A percentile compares a stretch with the other conserved stretches of the same genome.
phyloP scores from a whole-genome alignment of 2,329 filamentous ascomycete species.

The Sphaerostilbella broomeana region DNA sequence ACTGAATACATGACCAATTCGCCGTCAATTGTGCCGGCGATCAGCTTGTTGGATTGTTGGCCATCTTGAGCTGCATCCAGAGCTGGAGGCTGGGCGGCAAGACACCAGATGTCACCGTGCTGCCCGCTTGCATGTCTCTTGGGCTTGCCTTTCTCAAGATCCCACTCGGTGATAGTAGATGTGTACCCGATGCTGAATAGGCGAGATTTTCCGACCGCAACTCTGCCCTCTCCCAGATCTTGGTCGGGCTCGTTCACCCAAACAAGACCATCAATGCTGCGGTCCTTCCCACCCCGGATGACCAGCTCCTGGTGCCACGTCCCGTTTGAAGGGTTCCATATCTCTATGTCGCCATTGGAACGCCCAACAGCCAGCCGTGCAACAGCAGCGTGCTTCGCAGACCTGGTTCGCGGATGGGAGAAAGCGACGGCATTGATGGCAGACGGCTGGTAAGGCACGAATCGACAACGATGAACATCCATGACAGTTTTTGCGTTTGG shows the following conservation, averaged over 20 bases:
- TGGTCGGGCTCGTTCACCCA: conserved; percentile 87
- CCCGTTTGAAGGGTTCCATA: conserved; percentile 84
- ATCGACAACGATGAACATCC: conserved; percentile 96
- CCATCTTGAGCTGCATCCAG: conserved; percentile 25
- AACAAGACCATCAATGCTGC: conserved; percentile 81
- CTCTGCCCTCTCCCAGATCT: conserved; percentile 54
- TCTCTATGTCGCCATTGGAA: conserved; percentile 92
- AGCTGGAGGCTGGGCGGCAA: conserved; percentile 69
- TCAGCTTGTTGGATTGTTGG: conserved; percentile 53
- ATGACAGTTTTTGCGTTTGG: conserved; percentile 40
- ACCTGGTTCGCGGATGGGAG: conserved; percentile 59
- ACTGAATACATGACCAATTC: conserved; percentile 83
- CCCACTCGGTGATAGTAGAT: conserved; percentile 89
- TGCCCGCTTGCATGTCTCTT: conserved; percentile 82
- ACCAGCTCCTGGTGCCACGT: conserved; percentile 86
- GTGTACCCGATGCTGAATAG: conserved; percentile 97
- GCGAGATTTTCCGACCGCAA: conserved; percentile 64
- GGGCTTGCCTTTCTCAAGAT: conserved; percentile 71
- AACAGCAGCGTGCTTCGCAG: conserved; percentile 45
- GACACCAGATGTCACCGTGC: conserved; percentile 94
- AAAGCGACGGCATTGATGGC: conserved; percentile 94
- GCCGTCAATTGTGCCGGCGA: conserved; percentile 85
- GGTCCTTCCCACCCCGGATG: conserved; percentile 73
- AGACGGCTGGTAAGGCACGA: conserved; percentile 85
- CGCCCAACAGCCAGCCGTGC: conserved; percentile 81